phyloP scores from a whole-genome alignment of 306 rosid genomes.

The Prosopis cineraria region DNA sequence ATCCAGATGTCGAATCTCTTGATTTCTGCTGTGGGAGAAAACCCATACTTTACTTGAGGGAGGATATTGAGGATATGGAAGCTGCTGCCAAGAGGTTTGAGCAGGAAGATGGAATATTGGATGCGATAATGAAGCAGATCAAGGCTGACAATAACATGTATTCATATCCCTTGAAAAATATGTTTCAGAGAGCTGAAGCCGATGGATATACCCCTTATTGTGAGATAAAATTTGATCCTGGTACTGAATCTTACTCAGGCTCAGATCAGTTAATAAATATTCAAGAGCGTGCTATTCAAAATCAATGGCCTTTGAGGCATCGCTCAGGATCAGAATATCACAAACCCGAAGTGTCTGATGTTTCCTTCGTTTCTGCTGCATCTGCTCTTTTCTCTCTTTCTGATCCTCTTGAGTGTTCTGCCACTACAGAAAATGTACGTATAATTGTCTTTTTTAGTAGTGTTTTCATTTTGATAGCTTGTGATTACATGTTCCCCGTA shows the following conservation, averaged over 20 bases:
- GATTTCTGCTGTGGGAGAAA: slow-evolving; percentile 71
- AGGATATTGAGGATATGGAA: slow-evolving; percentile 80
- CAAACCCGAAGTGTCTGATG: slow-evolving; percentile 50
- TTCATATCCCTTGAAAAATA: slow-evolving; percentile 55
- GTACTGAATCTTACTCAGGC: slow-evolving; percentile 38
- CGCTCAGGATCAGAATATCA: slow-evolving; percentile 33
- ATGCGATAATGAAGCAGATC: slow-evolving; percentile 51
- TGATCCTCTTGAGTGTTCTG: slow-evolving; percentile 48
- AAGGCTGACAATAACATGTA: slow-evolving; percentile 55
- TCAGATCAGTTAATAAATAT: slow-evolving; percentile 44
- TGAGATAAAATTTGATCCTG: slow-evolving; percentile 55
- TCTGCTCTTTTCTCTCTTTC: slow-evolving; percentile 58
- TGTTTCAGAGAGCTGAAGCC: slow-evolving; percentile 62
- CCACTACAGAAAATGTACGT: slow-evolving; percentile 55
- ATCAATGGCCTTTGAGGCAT: slow-evolving; percentile 31
- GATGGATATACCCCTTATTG: slow-evolving; percentile 73
- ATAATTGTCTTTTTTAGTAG: slow-evolving; percentile 25
- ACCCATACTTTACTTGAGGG: slow-evolving; percentile 62
- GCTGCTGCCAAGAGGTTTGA: slow-evolving; percentile 81
- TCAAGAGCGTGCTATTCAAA: slow-evolving; percentile 44
- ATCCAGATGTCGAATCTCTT: slow-evolving; percentile 67
- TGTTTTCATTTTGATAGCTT: not conserved
- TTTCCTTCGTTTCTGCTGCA: slow-evolving; percentile 55
- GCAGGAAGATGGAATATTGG: slow-evolving; percentile 55
- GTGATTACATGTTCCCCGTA: slow-evolving; percentile 27